Base-by-base conservation (phyloP, 208 protist species). In the Leishmania amazonensis region DNA sequence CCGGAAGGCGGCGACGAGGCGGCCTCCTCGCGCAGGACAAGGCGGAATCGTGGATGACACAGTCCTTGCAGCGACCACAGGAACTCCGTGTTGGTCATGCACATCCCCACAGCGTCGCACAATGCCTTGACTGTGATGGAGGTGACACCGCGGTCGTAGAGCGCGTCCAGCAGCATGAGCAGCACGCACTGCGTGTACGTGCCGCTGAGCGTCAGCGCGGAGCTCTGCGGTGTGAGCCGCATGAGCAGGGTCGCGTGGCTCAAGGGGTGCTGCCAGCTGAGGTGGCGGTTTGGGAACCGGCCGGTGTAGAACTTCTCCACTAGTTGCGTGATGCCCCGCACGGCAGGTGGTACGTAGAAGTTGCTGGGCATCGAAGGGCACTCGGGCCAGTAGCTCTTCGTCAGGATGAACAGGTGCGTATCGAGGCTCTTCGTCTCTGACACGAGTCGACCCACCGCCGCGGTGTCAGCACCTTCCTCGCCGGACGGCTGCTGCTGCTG, bases 161-260 rank as follows among this genome's bases (percentile, higher is more conserved):
- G 81, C 15, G 87, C 83, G 83, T 99, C 98, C 67, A 99, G 95
- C 19, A 93, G 84, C 51, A 99, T 89, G 24, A 99, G 83, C 42
- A 99, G 83, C 3, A 98, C 45, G 13, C 94, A 91, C 88, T 99
- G 99, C 28, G 96, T 81, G 53, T 99, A 83, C 35, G 97, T 99
- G 13, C 99, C 96, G 0, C 83, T 76, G 15, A 99, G 80, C 45
- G 98, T 95, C 6, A 90, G 90, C 38, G 73, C 71, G 17, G 79
- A 80, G 60, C 93, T 68, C 54, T 83, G 72, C n/a, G 78, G 78
- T 24, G 79, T 83, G 15, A 82, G 85, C 40, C 64, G 81, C 49
- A 75, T 90, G 81, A 85, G 88, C 38, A 99, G 57, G 13, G 92
- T 84, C 60, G 91, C 97, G 65, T 92, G 79, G 42, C 88, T 88